phyloP scores from a whole-genome alignment of 805 yeast genomes.

The Dipodascopsis uninucleata region DNA sequence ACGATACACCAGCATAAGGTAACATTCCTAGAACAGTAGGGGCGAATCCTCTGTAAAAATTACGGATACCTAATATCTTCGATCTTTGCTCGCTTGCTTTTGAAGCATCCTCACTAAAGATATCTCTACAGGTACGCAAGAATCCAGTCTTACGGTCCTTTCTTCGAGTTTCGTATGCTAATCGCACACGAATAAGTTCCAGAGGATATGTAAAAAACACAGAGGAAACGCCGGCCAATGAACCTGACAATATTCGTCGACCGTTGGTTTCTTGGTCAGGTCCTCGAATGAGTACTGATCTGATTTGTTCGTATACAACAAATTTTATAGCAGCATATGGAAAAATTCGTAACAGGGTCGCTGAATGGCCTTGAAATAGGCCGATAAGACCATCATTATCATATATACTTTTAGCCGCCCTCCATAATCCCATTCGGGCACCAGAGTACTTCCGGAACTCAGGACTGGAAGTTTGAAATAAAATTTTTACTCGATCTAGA shows the following conservation, averaged over 20 bases:
- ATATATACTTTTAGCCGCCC: constrained; percentile 68
- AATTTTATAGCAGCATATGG: constrained; percentile 97
- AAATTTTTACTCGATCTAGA: constrained; percentile 85
- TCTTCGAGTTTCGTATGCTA: constrained; percentile 84
- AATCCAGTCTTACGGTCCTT: constrained; percentile 18
- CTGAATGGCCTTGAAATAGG: constrained; percentile 92
- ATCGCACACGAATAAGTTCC: constrained; percentile 82
- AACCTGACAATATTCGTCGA: constrained; percentile 82
- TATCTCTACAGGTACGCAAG: constrained; percentile 12
- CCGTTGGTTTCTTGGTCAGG: constrained; percentile 71
- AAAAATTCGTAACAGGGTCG: constrained; percentile 82
- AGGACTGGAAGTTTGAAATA: constrained; percentile 93
- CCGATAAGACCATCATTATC: constrained; percentile 70
- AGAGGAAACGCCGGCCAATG: constrained; percentile 74
- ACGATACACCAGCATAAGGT: constrained; percentile 97
- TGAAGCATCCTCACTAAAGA: constrained; percentile 8
- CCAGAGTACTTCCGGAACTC: constrained; percentile 79
- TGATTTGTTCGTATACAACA: constrained; percentile 90
- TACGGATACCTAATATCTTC: constrained; percentile 42
- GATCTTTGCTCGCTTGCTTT: not conserved
- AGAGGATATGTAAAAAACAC: constrained; percentile 90
- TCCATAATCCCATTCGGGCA: constrained; percentile 66
- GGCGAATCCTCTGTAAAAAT: constrained; percentile 89
- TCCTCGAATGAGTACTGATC: constrained; percentile 73
- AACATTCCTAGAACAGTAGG: constrained; percentile 95